Conservation (phyloP, 345 rosid species). For the Pistacia atlantica region DNA sequence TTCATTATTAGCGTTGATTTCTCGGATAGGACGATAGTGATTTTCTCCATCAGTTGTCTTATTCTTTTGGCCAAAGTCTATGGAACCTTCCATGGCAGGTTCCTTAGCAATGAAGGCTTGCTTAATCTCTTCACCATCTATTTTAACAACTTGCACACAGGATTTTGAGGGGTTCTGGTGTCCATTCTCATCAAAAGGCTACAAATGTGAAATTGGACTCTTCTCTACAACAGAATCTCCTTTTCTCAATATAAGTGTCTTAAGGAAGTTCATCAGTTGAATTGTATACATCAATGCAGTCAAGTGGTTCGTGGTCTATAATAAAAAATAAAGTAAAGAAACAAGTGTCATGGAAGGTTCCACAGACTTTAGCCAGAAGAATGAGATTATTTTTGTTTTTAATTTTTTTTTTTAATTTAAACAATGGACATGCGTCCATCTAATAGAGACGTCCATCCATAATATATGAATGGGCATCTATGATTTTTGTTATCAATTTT, state of each 20-base stretch:
- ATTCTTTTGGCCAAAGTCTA: constrained; percentile 26
- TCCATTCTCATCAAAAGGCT: constrained; percentile 71
- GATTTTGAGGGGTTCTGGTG: constrained; percentile 52
- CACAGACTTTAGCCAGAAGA: too few relatives aligned
- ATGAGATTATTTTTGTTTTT: too few relatives aligned
- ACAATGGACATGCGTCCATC: too few relatives aligned
- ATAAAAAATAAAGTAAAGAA: constrained; percentile 9
- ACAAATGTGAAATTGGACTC: constrained; percentile 36
- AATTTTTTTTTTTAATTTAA: too few relatives aligned
- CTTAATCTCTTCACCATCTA: constrained; percentile 45
- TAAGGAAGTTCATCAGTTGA: constrained; percentile 97
- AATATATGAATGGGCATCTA: too few relatives aligned
- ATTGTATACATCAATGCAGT: constrained; percentile 93
- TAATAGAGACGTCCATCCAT: too few relatives aligned
- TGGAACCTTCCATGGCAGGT: constrained; percentile 34
- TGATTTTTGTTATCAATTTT: too few relatives aligned
- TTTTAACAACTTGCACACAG: constrained; percentile 28
- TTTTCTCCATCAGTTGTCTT: constrained; percentile 34
- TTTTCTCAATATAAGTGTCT: constrained; percentile 69
- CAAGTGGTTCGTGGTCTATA: constrained; percentile 93
- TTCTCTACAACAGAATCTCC: constrained; percentile 57
- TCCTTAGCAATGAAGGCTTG: constrained; percentile 37
- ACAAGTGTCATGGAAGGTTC: not conserved
- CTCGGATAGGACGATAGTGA: constrained; percentile 8
- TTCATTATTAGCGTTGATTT: constrained; percentile 19